These are phyloP conservation scores for Neckera pumila DNA, from an alignment of 225 moss, liverwort and hornwort genomes.

Conservation along the genomic window DNA sequence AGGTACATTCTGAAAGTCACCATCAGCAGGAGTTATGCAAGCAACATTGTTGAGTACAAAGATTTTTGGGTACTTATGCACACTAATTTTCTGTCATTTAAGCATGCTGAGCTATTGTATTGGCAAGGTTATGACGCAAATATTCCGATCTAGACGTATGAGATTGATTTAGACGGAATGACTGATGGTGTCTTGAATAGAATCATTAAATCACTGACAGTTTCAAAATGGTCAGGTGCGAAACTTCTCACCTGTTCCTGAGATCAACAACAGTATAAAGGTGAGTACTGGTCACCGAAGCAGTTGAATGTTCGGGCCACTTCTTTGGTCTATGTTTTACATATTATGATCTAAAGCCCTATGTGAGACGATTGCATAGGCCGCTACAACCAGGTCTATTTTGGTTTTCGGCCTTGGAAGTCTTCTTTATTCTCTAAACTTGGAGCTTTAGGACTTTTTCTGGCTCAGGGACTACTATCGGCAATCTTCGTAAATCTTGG, in stretches of 20 bases:
- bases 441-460: not conserved
- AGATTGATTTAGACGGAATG: not conserved
- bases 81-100: not conserved
- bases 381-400: not conserved
- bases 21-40: constrained; percentile 94
- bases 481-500: not conserved
- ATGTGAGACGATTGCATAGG: not conserved
- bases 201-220: not conserved
- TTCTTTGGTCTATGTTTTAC: not conserved
- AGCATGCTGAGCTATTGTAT: not conserved
- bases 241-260: constrained; percentile 66
- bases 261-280: constrained; percentile 92
- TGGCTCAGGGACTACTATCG: not conserved
- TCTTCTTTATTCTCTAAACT: not conserved
- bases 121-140: not conserved
- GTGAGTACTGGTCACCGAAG: constrained; percentile 5
- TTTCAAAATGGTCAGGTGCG: constrained; percentile 42
- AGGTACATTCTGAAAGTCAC: constrained; percentile 97
- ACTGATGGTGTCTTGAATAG: not conserved
- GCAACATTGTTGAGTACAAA: constrained; percentile 90
- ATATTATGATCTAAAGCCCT: not conserved
- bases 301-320: not conserved
- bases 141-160: not conserved
- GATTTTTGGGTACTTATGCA: constrained; percentile 62
- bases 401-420: not conserved